These are phyloP conservation scores for Thielaviopsis cerberus DNA, from an alignment of 2,329 filamentous ascomycete species.

Conservation along the genomic window DNA sequence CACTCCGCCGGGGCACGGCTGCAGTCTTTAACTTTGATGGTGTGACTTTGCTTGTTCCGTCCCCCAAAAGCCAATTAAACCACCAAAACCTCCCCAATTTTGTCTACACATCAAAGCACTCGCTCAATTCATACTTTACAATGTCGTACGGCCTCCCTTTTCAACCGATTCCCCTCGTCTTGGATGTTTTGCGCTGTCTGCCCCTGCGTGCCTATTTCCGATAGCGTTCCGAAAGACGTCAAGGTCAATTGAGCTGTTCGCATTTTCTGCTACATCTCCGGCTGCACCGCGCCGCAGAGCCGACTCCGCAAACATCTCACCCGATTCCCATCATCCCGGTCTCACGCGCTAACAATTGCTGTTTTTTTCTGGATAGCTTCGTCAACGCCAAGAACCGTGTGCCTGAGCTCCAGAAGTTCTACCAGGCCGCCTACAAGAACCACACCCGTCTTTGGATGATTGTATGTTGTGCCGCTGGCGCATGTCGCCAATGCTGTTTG, in stretches of 20 bases:
- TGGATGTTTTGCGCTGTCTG: no score
- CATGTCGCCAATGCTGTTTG: background rate
- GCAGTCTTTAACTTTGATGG: background rate
- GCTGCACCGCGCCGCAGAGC: background rate
- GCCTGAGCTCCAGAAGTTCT: conserved; percentile 53
- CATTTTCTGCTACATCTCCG: background rate
- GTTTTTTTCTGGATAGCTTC: conserved; percentile 23
- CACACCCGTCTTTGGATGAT: conserved; percentile 60
- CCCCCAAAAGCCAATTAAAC: background rate
- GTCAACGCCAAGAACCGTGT: conserved; percentile 61
- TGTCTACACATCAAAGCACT: no score
- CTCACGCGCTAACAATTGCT: background rate
- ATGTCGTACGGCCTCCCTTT: conserved; percentile 20
- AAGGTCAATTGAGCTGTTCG: background rate
- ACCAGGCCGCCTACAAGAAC: conserved; percentile 53
- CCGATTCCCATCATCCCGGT: background rate
- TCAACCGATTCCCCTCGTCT: no score
- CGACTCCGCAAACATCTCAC: background rate
- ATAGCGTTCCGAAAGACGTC: background rate
- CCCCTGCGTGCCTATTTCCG: no score
- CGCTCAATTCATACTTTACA: conserved; percentile 18
- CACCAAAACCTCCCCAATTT: background rate
- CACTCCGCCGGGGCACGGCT: conserved; percentile 4
- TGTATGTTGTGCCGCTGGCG: conserved; percentile 31
- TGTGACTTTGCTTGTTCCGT: conserved; percentile 5